These are phyloP conservation scores for Bocquillonia castaneifolia DNA, from an alignment of 441 rosid species.

Conservation along the genomic window DNA sequence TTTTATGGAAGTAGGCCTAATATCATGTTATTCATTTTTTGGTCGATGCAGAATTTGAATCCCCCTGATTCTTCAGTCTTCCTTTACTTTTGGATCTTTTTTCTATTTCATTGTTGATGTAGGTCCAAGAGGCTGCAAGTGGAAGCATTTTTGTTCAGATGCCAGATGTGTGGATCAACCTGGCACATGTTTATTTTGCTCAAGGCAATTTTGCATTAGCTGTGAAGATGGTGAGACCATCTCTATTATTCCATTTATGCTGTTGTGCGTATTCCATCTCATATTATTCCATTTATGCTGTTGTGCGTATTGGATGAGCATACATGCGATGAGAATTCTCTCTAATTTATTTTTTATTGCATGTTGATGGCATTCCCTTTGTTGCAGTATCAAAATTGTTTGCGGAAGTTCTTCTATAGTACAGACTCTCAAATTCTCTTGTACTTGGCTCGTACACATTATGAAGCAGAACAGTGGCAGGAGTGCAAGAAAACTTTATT, in stretches of 20 bases:
- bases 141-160: conserved; percentile 95
- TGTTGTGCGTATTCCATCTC: conserved; percentile 11
- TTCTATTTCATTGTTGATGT: conserved; percentile 25
- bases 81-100: conserved; percentile 6
- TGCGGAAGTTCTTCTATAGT: conserved; percentile 83
- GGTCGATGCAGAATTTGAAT: conserved; percentile 14
- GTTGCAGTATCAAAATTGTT: conserved; percentile 95
- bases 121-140: conserved; percentile 99
- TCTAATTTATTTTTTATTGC: conserved; percentile 6
- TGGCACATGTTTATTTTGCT: conserved; percentile 97
- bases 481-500: conserved; percentile 95
- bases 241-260: conserved; percentile 13
- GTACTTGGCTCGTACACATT: conserved; percentile 92
- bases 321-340: neutral
- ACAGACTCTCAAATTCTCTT: conserved; percentile 95
- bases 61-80: neutral
- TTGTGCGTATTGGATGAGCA: neutral
- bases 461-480: conserved; percentile 99
- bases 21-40: conserved; percentile 15
- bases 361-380: conserved; percentile 22
- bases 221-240: conserved; percentile 77
- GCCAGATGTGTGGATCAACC: conserved; percentile 99
- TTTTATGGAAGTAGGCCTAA: conserved; percentile 69
- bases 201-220: conserved; percentile 96
- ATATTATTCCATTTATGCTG: conserved; percentile 2